A percentile compares a stretch with the other conserved stretches of the same genome.
These are phyloP conservation scores for Rhodotorula sp. DNA, from an alignment of 1,284 basidiomycete genomes.

Conservation along the genomic window DNA sequence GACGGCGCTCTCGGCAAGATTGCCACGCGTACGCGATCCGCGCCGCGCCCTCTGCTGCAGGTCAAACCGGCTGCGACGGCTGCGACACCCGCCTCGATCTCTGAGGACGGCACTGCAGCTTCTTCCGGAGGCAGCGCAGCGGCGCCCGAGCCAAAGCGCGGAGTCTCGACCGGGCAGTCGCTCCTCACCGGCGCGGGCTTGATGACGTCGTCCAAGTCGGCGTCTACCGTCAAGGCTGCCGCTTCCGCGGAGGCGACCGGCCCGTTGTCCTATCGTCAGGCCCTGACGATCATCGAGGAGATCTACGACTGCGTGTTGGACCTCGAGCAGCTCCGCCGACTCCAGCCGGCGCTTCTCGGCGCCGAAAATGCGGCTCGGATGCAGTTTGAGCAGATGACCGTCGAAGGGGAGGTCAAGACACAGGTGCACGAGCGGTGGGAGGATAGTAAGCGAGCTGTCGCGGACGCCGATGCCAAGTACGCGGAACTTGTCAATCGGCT, in stretches of 20 bases:
- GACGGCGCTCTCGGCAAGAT: slow-evolving; percentile 94
- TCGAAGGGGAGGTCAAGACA: slow-evolving; percentile 32
- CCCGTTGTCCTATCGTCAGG: slow-evolving; percentile 74
- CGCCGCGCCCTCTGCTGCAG: slow-evolving; percentile 92
- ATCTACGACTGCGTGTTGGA: slow-evolving; percentile 81
- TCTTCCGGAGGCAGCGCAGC: neutral
- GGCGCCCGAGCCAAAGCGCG: neutral
- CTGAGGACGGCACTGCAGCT: neutral
- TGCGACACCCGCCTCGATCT: neutral
- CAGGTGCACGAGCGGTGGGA: slow-evolving; percentile 18
- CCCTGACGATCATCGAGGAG: slow-evolving; percentile 72
- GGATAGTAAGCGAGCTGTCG: slow-evolving; percentile 23
- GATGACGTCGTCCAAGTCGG: slow-evolving; percentile 8
- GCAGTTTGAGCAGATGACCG: slow-evolving; percentile 59
- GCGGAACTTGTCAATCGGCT: slow-evolving; percentile 65
- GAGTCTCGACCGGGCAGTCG: slow-evolving; percentile 28
- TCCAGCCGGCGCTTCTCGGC: slow-evolving; percentile 61
- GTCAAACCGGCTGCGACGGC: slow-evolving; percentile 57
- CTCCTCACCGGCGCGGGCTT: slow-evolving; percentile 34
- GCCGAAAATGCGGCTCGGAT: slow-evolving; percentile 54
- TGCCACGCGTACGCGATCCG: slow-evolving; percentile 85
- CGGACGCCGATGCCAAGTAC: slow-evolving; percentile 59
- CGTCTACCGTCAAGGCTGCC: neutral
- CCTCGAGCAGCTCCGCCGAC: slow-evolving; percentile 80
- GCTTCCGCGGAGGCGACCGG: slow-evolving; percentile 1